Evolutionary conservation across 2,329 filamentous ascomycete genomes (phyloP).

Genomic region (Endothia cerciana): DNA sequence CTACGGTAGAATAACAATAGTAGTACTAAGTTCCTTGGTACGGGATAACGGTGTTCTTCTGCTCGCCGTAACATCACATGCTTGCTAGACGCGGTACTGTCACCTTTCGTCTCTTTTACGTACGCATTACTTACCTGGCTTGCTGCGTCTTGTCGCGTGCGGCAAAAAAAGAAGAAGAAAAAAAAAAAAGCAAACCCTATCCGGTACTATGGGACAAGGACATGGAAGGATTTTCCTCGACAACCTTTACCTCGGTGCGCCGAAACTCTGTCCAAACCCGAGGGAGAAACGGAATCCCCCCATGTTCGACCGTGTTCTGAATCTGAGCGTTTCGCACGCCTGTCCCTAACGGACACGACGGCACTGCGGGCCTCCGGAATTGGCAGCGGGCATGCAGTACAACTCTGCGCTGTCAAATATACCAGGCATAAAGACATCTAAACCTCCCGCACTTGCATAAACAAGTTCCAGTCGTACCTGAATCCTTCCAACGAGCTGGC

Average conservation of each 20-base stretch:
- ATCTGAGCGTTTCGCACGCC: background rate
- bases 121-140: conserved; percentile 5
- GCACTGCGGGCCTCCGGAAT: background rate
- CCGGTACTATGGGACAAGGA: background rate
- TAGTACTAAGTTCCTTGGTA: background rate
- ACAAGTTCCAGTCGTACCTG: conserved; percentile 5
- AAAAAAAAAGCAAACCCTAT: background rate
- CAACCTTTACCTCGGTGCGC: background rate
- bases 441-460: background rate
- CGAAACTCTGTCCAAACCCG: background rate
- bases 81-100: background rate
- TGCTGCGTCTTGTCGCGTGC: background rate
- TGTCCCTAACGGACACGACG: background rate
- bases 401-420: no score
- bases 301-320: background rate
- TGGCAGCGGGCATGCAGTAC: conserved; percentile 1
- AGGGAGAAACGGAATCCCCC: background rate
- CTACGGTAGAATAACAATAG: background rate
- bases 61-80: background rate
- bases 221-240: background rate
- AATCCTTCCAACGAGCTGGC: conserved; percentile 1
- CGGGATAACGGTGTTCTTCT: background rate
- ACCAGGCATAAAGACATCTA: no score
- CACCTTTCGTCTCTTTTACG: background rate
- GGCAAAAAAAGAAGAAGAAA: background rate